A percentile compares a stretch with the other conserved stretches of the same genome.
These are phyloP conservation scores for Chlamydomonas sp. DNA, from an alignment of 139 green algal species.

Conservation along the genomic window DNA sequence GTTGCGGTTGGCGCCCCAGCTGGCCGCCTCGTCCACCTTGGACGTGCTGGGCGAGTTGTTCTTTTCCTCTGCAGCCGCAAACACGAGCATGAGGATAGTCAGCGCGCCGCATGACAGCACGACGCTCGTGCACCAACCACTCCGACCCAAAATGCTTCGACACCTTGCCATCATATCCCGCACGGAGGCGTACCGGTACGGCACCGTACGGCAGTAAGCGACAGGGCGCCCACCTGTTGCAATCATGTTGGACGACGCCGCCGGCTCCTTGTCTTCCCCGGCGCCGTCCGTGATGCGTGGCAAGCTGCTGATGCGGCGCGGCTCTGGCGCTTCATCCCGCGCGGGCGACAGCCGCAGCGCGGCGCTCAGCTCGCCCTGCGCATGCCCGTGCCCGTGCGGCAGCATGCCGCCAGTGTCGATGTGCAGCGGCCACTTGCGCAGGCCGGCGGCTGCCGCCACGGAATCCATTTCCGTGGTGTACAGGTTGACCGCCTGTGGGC, in stretches of 20 bases:
- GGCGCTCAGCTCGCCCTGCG: not conserved
- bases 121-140: no score
- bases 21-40: conserved; percentile 15
- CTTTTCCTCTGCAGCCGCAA: conserved; percentile 16
- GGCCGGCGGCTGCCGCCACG: conserved; percentile 45
- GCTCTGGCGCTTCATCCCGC: not conserved
- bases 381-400: not conserved
- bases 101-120: no score
- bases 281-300: not conserved
- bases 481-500: conserved; percentile 54
- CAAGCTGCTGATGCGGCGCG: not conserved
- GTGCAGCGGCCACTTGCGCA: conserved; percentile 67
- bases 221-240: not conserved
- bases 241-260: not conserved
- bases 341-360: conserved; percentile 7
- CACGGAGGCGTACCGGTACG: no score
- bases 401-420: conserved; percentile 31
- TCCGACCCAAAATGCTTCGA: no score
- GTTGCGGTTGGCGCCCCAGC: not conserved
- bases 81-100: no score
- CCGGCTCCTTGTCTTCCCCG: conserved; percentile 11
- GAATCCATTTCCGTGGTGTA: conserved; percentile 61
- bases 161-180: no score
- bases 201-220: no score
- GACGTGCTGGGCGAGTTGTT: conserved; percentile 11